Base-by-base conservation (phyloP, 2,329 filamentous ascomycete species). In the Hymenoscyphus scutula region DNA sequence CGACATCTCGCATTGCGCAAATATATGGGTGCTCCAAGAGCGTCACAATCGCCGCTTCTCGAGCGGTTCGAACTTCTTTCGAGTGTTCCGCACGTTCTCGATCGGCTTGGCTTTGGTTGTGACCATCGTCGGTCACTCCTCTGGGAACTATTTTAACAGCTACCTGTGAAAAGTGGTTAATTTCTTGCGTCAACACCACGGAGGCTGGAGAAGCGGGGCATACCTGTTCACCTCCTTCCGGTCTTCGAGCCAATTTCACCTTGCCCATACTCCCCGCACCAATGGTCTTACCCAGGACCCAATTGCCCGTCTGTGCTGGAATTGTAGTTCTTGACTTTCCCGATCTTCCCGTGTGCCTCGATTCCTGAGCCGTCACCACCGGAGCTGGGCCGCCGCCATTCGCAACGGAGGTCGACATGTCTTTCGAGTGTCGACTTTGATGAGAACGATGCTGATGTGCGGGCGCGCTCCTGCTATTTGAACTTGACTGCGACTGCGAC, bases 241-340 rank as follows among this genome's bases (percentile, higher is more conserved):
- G 84, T 77, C 96, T 96, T 71, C 91, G 91, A 27, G 95, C 95
- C 69, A 99, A 81, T 79, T 98, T 98, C 66, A 99, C 95, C 77
- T 98, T 98, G 68, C 95, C 95, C 95, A 99, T 99, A 76, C 94
- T 98, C 58, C 95, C 95, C 59, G 93, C 92, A 64, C 95, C 95
- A 72, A 99, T 95, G 3, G 95, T 98, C 81, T 98, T 98, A 64
- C 94, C 94, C 59, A 99, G 81, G 61, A 92, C 87, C 92, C 94
- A 99, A 80, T 93, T 92, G 62, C 95, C 95, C 13, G 93, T 92
- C 55, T 90, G 88, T 2, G 93, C 92, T 58, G 90, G 91, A 74
- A 99, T 96, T 48, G 91, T 94, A 13, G 94, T 97, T 71, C 86
- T 82, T 60, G 85, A 82, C 69, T 83, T 83, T 64, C 81, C 79